Percentiles rank a stretch among this genome's conserved stretches.
Evolutionary conservation across 2,329 filamentous ascomycete species (phyloP).

Genomic region (Cercospora sojina): DNA sequence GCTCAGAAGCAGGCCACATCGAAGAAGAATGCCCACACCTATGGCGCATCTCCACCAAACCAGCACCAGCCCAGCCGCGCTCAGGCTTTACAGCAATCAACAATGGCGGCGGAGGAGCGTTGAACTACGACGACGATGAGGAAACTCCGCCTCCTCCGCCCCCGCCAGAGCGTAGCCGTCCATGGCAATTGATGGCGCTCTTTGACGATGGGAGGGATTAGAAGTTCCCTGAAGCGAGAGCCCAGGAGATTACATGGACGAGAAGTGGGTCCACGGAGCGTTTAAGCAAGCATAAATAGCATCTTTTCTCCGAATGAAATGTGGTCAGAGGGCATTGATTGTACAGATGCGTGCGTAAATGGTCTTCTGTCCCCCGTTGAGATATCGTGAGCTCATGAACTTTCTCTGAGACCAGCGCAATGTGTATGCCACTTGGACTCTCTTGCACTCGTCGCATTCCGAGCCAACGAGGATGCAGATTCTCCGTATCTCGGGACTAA

Average conservation of each 20-base stretch:
- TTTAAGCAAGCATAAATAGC: background rate
- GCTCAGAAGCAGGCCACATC: conserved; percentile 18
- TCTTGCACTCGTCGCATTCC: background rate
- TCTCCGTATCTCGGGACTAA: background rate
- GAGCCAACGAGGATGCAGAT: background rate
- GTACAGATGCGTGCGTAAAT: background rate
- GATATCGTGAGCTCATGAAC: background rate
- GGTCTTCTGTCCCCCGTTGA: background rate
- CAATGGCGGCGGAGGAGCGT: background rate
- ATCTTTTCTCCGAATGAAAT: background rate
- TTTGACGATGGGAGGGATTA: conserved; percentile 19
- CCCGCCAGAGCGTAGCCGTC: conserved; percentile 5
- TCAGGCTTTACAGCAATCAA: background rate
- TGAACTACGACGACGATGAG: conserved; percentile 5
- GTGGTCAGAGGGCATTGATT: background rate
- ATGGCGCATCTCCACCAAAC: conserved; percentile 22
- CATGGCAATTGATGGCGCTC: conserved; percentile 18
- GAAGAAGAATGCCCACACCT: conserved; percentile 31
- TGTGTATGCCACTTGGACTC: too few relatives aligned
- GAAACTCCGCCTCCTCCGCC: conserved; percentile 7
- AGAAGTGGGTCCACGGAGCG: background rate
- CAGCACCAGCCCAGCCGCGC: background rate
- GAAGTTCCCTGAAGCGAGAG: background rate
- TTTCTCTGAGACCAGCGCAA: too few relatives aligned
- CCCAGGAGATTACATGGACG: conserved; percentile 2